Conservation (phyloP, 768 basidiomycete genomes). For the Tulasnella sp. region DNA sequence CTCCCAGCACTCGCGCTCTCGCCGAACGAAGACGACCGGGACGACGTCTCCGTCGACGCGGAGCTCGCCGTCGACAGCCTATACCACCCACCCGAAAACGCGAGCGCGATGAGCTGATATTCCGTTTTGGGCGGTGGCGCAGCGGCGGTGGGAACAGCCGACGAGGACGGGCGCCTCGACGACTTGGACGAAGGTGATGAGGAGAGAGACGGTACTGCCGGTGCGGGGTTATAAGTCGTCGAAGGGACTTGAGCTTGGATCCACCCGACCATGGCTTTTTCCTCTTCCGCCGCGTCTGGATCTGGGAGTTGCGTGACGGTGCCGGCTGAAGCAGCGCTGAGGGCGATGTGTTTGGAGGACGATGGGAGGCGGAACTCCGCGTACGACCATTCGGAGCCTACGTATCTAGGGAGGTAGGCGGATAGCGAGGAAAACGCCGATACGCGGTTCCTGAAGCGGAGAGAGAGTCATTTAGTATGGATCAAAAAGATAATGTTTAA, state of each 20-base stretch:
- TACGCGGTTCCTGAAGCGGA: constrained; percentile 57
- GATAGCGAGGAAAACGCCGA: constrained; percentile 71
- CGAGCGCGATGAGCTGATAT: constrained; percentile 73
- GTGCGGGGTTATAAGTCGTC: neutral
- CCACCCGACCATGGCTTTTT: constrained; percentile 83
- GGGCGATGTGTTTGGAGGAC: constrained; percentile 69
- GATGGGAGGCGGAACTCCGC: constrained; percentile 83
- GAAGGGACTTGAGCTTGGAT: constrained; percentile 44
- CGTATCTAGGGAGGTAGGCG: constrained; percentile 77
- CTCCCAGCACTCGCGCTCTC: neutral
- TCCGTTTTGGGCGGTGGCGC: constrained; percentile 26
- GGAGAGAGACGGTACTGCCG: neutral
- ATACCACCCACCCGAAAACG: constrained; percentile 90
- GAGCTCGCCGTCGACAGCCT: constrained; percentile 50
- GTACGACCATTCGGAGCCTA: constrained; percentile 94
- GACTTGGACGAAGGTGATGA: neutral
- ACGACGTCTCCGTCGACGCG: neutral
- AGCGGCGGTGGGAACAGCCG: neutral
- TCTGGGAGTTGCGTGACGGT: constrained; percentile 32
- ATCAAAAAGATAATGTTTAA: neutral
- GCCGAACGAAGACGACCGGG: neutral
- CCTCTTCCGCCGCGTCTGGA: constrained; percentile 58
- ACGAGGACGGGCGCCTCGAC: neutral
- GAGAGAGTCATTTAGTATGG: neutral
- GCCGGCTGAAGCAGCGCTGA: constrained; percentile 52